Evolutionary conservation across 306 rosid genomes (phyloP), one percentile per base, ranked within the genome.

Genomic region (Adenanthera pavonina): DNA sequence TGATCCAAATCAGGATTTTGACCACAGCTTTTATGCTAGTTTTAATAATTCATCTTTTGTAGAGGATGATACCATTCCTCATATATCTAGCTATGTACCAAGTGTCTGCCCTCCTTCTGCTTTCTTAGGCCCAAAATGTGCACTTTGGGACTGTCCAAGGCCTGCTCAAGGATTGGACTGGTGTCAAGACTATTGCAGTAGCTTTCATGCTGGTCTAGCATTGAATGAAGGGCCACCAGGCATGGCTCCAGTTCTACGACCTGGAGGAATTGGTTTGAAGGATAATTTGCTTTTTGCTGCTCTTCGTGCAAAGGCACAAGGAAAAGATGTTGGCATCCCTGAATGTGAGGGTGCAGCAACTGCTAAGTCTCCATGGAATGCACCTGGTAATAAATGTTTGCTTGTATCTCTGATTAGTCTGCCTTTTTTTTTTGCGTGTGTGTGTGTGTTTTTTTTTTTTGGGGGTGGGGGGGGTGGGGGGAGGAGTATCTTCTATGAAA

Each of bases 301-400:
- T 78, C 95, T 92, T 56, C 70, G 90, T 74, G 88, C 95, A 30
- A 92, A 89, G 89, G 89, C 90, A 41, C 95, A 85, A 80, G 94
- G 95, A 64, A 92, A 89, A 87, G 92, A 85, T 81, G 97, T 92
- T n/a, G 97, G 97, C 46, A 89, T 92, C 74, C 97, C 97, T 33
- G 97, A 91, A 81, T 92, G 97, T 59, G 97, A 92, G 90, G 97
- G 97, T 80, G 97, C 97, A 52, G 97, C 97, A 66, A 92, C 97
- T 19, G 83, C 97, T 15, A 92, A 92, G 84, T 89, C 93, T 84
- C 92, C 97, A 44, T 90, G 97, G 97, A 92, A 91, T 80, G 95
- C 95, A 54, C 90, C 91, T 44, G 95, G 95, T 91, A 84, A 76
- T 80, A 68, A 10, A 34, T 74, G 57, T 61, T 74, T 64, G 41